A percentile compares a stretch with the other conserved stretches of the same genome.
These are phyloP conservation scores for Pseudogymnoascus sp. DNA, from an alignment of 2,329 filamentous ascomycete species.

Conservation along the genomic window DNA sequence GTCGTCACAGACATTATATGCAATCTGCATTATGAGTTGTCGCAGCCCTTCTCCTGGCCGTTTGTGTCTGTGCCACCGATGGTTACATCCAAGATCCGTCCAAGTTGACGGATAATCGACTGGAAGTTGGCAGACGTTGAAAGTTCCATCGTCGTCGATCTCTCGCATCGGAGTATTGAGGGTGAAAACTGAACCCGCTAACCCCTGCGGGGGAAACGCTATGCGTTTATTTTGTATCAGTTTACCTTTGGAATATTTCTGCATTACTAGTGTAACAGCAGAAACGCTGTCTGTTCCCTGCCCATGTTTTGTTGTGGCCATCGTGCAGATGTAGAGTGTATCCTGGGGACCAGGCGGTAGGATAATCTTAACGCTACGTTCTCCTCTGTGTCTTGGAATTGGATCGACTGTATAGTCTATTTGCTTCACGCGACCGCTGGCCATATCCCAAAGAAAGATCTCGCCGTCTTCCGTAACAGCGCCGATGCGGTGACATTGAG, in stretches of 20 bases:
- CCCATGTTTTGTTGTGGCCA: neutral
- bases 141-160: constrained; percentile 9
- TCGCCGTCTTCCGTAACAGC: neutral
- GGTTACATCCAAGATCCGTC: constrained; percentile 5
- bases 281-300: neutral
- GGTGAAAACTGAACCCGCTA: neutral
- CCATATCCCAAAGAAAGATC: constrained; percentile 8
- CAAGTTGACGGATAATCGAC: neutral
- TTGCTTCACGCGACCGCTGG: neutral
- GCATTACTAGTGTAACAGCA: neutral
- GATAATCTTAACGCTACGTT: neutral
- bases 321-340: neutral
- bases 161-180: neutral
- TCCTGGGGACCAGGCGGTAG: neutral
- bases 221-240: neutral
- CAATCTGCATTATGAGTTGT: neutral
- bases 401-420: neutral
- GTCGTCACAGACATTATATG: constrained; percentile 6
- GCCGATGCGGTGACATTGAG: neutral
- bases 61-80: neutral
- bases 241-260: constrained; percentile 2
- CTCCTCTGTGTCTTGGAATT: neutral
- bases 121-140: neutral
- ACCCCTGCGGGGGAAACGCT: neutral
- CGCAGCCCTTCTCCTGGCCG: neutral